Evolutionary conservation across 2,329 filamentous ascomycete genomes (phyloP).

Genomic region (Monilinia fructigena): DNA sequence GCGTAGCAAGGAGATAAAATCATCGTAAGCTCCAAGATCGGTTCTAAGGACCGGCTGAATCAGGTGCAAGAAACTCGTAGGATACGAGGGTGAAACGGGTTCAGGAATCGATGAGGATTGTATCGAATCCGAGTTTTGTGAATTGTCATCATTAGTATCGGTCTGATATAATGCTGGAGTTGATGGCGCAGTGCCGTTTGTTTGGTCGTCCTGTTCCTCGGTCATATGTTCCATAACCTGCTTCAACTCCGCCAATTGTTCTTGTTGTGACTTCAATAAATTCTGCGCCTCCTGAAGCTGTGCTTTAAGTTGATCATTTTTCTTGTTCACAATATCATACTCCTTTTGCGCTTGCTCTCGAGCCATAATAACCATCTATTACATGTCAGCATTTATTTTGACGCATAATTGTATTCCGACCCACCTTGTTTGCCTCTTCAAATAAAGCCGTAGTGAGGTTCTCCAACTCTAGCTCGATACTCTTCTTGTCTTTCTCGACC

Average conservation of each 20-base stretch:
- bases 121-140: conserved; percentile 39
- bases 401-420: conserved; percentile 18
- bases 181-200: conserved; percentile 66
- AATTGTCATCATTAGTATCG: conserved; percentile 55
- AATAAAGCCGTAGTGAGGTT: conserved; percentile 90
- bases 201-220: conserved; percentile 68
- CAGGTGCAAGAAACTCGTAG: conserved; percentile 76
- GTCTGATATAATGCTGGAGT: conserved; percentile 75
- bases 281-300: conserved; percentile 85
- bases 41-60: conserved; percentile 79
- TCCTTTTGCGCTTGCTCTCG: conserved; percentile 86
- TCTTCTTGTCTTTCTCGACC: conserved; percentile 76
- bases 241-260: conserved; percentile 90
- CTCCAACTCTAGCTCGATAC: conserved; percentile 90
- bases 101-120: conserved; percentile 42
- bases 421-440: conserved; percentile 87
- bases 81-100: conserved; percentile 53
- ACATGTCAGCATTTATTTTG: conserved; percentile 58
- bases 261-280: conserved; percentile 84
- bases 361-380: conserved; percentile 89
- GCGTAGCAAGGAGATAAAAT: conserved; percentile 76
- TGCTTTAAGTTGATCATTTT: conserved; percentile 81
- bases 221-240: conserved; percentile 86
- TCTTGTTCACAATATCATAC: conserved; percentile 75
- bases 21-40: conserved; percentile 77